These are phyloP conservation scores for Polytrichum commune DNA, from an alignment of 225 moss, liverwort and hornwort species.

Conservation along the genomic window DNA sequence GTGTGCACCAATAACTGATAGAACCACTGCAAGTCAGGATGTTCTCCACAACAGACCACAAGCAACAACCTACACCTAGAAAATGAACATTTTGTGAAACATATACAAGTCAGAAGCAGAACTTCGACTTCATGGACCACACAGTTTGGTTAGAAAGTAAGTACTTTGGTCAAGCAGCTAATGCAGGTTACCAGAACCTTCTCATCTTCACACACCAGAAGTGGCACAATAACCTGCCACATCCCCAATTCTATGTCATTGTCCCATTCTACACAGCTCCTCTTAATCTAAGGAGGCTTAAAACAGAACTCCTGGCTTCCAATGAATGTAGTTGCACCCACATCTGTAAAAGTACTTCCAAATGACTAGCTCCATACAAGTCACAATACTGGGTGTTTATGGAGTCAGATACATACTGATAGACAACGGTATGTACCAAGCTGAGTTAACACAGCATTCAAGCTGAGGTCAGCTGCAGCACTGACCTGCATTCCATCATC, in stretches of 20 bases:
- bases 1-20: no score
- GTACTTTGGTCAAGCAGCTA: constrained; percentile 87
- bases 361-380: not conserved
- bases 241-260: not conserved
- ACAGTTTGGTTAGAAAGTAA: not conserved
- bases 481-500: constrained; percentile 49
- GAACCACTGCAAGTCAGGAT: no score
- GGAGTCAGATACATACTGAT: constrained; percentile 36
- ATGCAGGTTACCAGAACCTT: constrained; percentile 87
- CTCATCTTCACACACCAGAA: constrained; percentile 83
- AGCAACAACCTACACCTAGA: no score
- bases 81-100: not conserved
- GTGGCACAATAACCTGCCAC: constrained; percentile 81
- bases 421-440: constrained; percentile 86
- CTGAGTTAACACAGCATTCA: constrained; percentile 70
- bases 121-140: no score
- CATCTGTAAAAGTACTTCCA: not conserved
- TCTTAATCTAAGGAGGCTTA: no score
- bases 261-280: no score
- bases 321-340: no score
- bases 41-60: no score
- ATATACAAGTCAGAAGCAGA: not conserved
- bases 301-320: no score
- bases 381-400: no score
- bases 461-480: constrained; percentile 80